Percentiles rank a stretch among this genome's conserved stretches.
phyloP scores from a whole-genome alignment of 2,329 filamentous ascomycete genomes.

The Curvularia sp. region DNA sequence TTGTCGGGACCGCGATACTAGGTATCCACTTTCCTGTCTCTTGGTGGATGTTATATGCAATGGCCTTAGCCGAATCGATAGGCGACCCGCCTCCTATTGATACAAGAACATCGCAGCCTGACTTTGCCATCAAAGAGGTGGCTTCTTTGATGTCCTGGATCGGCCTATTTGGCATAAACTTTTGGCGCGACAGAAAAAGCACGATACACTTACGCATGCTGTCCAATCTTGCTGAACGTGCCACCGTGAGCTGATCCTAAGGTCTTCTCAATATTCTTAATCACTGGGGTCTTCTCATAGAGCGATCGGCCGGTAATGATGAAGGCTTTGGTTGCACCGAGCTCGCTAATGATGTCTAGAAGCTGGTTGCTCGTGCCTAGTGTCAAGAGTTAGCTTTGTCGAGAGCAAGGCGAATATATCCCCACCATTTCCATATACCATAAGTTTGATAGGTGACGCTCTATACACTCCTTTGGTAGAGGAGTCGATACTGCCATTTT shows the following conservation, averaged over 20 bases:
- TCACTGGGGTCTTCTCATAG: slow-evolving; percentile 61
- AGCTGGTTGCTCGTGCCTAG: slow-evolving; percentile 46
- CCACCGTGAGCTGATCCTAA: slow-evolving; percentile 59
- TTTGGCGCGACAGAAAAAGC: neutral
- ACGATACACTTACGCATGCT: slow-evolving; percentile 58
- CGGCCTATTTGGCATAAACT: slow-evolving; percentile 35
- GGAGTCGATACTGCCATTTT: slow-evolving; percentile 47
- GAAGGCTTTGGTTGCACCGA: slow-evolving; percentile 59
- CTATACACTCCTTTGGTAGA: slow-evolving; percentile 44
- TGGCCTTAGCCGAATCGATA: slow-evolving; percentile 57
- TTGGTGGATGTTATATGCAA: slow-evolving; percentile 50
- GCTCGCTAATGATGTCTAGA: slow-evolving; percentile 41
- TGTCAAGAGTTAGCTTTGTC: slow-evolving; percentile 5
- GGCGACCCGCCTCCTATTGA: slow-evolving; percentile 58
- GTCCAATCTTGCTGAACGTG: slow-evolving; percentile 63
- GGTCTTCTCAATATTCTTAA: slow-evolving; percentile 60
- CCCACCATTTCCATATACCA: slow-evolving; percentile 48
- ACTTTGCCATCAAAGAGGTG: slow-evolving; percentile 45
- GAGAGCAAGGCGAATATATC: neutral
- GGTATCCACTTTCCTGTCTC: slow-evolving; percentile 50
- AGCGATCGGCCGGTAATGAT: slow-evolving; percentile 64
- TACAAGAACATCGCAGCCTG: slow-evolving; percentile 47
- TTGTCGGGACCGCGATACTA: slow-evolving; percentile 51
- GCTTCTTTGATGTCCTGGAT: slow-evolving; percentile 48
- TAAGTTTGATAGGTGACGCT: slow-evolving; percentile 48